Conservation (phyloP, 2,329 filamentous ascomycete species). For the Colletotrichum kahawae region DNA sequence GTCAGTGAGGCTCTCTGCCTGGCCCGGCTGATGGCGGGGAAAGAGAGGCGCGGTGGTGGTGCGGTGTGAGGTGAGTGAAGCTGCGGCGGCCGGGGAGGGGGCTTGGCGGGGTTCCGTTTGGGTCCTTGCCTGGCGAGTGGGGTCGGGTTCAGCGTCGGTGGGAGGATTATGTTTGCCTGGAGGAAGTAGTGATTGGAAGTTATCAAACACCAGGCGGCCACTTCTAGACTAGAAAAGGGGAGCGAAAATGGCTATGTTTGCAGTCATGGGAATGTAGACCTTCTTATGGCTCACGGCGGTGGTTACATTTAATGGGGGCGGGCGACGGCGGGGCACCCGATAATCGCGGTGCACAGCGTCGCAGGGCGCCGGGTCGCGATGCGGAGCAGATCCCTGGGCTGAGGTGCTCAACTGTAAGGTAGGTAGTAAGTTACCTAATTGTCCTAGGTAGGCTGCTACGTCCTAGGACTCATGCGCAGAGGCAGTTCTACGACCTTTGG, state of each 20-base stretch:
- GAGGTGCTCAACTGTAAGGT: too few relatives aligned
- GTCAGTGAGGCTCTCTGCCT: neutral
- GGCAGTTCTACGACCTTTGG: neutral
- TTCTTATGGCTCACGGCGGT: neutral
- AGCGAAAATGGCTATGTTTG: too few relatives aligned
- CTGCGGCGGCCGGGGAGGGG: neutral
- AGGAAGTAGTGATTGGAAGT: neutral
- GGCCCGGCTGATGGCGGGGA: neutral
- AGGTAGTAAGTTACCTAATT: too few relatives aligned
- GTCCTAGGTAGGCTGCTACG: neutral
- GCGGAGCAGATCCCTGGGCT: neutral
- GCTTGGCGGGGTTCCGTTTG: neutral
- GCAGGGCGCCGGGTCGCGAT: constrained; percentile 18
- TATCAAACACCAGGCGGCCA: too few relatives aligned
- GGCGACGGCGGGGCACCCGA: neutral
- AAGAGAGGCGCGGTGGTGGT: neutral
- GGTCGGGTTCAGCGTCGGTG: neutral
- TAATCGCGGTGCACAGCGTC: neutral
- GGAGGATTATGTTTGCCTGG: neutral
- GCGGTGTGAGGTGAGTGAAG: neutral
- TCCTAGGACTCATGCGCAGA: neutral
- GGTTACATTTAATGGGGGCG: neutral
- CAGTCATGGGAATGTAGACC: neutral
- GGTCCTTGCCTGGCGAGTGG: neutral
- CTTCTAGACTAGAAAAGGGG: too few relatives aligned